Conservation (phyloP, 345 rosid species). For the Anastatica hierochuntica region DNA sequence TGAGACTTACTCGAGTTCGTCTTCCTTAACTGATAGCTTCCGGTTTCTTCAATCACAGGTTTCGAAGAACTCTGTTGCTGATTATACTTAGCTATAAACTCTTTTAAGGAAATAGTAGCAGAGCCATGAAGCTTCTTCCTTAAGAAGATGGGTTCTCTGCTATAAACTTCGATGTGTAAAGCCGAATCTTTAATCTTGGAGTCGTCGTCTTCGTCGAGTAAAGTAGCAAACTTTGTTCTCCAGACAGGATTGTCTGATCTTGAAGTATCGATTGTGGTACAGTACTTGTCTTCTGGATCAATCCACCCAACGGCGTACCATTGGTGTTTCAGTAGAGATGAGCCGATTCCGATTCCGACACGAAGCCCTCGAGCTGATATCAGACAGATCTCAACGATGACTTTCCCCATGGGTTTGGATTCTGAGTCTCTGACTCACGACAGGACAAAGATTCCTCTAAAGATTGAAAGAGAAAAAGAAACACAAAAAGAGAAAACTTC, state of each 20-base stretch:
- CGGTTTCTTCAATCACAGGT: constrained; percentile 42
- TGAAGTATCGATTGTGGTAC: constrained; percentile 64
- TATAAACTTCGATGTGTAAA: constrained; percentile 61
- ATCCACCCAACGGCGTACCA: constrained; percentile 95
- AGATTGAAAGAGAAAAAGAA: no score
- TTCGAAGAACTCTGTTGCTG: constrained; percentile 26
- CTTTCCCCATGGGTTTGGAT: constrained; percentile 90
- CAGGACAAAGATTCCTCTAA: no score
- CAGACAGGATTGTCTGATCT: constrained; percentile 64
- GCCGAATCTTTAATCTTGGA: constrained; percentile 33
- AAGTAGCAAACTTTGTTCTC: constrained; percentile 67
- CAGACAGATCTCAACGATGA: constrained; percentile 55
- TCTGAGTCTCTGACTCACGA: no score
- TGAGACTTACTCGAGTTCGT: constrained; percentile 50
- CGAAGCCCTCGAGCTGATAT: constrained; percentile 73
- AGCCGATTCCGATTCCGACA: constrained; percentile 29
- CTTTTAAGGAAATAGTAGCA: constrained; percentile 55
- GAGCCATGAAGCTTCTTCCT: constrained; percentile 69
- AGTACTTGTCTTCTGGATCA: constrained; percentile 73
- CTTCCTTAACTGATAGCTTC: constrained; percentile 77
- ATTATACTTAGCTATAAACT: constrained; percentile 48
- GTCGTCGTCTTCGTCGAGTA: constrained; percentile 34
- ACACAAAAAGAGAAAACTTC: no score
- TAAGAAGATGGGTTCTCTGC: constrained; percentile 84
- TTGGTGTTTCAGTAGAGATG: constrained; percentile 74